Percentiles rank a stretch among this genome's conserved stretches.
Conservation (phyloP, 2,329 filamentous ascomycete species). For the Monosporascus ibericus region DNA sequence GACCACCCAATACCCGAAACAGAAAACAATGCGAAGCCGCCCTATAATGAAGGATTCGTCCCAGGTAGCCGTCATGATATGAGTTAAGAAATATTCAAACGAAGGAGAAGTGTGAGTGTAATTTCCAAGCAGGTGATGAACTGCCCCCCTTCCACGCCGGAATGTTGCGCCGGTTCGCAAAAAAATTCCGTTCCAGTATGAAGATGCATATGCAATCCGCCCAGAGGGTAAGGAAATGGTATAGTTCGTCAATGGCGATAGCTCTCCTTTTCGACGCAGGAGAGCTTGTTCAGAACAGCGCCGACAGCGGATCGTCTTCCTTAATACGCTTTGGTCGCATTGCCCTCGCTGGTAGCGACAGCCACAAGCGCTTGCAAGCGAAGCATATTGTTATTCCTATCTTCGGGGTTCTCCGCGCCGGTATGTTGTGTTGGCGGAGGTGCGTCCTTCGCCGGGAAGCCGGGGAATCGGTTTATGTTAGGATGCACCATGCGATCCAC, state of each 20-base stretch:
- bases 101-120: too few species aligned
- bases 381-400: conserved; percentile 40
- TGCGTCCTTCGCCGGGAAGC: conserved; percentile 38
- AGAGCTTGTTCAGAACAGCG: too few species aligned
- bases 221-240: conserved; percentile 9
- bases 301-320: neutral
- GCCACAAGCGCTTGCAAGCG: conserved; percentile 59
- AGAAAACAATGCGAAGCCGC: neutral
- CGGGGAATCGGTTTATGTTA: conserved; percentile 46
- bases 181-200: conserved; percentile 6
- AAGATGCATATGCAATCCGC: conserved; percentile 12
- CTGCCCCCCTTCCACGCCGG: conserved; percentile 18
- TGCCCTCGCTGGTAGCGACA: conserved; percentile 53
- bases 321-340: conserved; percentile 27
- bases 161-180: conserved; percentile 12
- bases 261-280: neutral
- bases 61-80: too few species aligned
- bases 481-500: conserved; percentile 54
- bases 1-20: neutral
- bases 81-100: too few species aligned
- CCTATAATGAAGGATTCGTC: too few species aligned
- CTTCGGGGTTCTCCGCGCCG: conserved; percentile 25
- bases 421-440: conserved; percentile 26
- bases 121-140: conserved; percentile 2
- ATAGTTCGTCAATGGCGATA: conserved; percentile 13